These are phyloP conservation scores for Fusarium sp. DNA, from an alignment of 2,329 filamentous ascomycete species.

Conservation along the genomic window DNA sequence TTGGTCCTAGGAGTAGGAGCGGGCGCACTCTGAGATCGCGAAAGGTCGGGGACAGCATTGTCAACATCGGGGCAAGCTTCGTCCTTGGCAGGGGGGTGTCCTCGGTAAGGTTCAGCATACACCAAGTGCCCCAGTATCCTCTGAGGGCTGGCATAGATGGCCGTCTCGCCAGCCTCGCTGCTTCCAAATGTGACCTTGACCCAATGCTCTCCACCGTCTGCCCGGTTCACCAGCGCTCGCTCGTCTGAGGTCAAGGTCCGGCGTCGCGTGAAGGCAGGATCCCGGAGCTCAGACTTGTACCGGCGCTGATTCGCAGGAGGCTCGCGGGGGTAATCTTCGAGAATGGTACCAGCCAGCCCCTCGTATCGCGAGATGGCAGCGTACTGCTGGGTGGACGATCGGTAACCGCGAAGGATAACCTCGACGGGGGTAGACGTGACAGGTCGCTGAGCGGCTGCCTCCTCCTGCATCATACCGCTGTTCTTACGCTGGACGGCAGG, in stretches of 20 bases:
- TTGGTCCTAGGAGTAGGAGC: conserved; percentile 45
- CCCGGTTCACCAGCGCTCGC: conserved; percentile 81
- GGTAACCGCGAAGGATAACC: conserved; percentile 87
- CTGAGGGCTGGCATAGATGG: conserved; percentile 77
- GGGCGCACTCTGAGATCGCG: conserved; percentile 53
- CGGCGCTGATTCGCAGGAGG: conserved; percentile 77
- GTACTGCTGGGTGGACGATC: conserved; percentile 75
- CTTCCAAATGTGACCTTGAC: conserved; percentile 88
- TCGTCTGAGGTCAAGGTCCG: conserved; percentile 77
- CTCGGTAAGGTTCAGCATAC: conserved; percentile 76
- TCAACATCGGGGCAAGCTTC: conserved; percentile 69
- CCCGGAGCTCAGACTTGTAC: conserved; percentile 80
- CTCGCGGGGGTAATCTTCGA: conserved; percentile 91
- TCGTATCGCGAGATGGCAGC: conserved; percentile 92
- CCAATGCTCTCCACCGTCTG: conserved; percentile 90
- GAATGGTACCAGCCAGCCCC: conserved; percentile 84
- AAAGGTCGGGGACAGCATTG: conserved; percentile 48
- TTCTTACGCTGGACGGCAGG: conserved; percentile 50
- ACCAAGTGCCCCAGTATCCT: conserved; percentile 77
- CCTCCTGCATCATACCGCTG: conserved; percentile 53
- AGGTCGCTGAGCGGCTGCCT: conserved; percentile 52
- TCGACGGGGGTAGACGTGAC: conserved; percentile 69
- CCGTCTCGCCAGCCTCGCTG: conserved; percentile 75
- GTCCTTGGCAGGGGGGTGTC: conserved; percentile 72
- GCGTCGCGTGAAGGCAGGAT: conserved; percentile 76